These are phyloP conservation scores for Ogataea haglerorum DNA, from an alignment of 805 yeast species.

Conservation along the genomic window DNA sequence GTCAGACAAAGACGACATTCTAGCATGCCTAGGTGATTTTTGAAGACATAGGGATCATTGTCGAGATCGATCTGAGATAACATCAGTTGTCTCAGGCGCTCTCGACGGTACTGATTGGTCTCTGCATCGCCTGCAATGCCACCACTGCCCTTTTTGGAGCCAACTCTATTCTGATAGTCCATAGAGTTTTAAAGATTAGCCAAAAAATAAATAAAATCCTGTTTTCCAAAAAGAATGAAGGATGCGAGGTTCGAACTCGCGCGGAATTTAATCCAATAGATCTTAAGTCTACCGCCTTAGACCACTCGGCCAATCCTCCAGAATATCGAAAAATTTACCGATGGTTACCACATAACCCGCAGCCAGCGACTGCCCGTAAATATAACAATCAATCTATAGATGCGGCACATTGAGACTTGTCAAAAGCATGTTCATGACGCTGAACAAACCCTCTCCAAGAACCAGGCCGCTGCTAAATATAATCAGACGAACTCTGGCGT, in stretches of 20 bases:
- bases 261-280: slow-evolving; percentile 35
- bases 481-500: slow-evolving; percentile 67
- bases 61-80: slow-evolving; percentile 48
- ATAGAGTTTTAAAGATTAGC: slow-evolving; percentile 34
- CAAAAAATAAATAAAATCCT: background rate
- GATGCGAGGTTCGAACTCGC: slow-evolving; percentile 39
- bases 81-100: slow-evolving; percentile 63
- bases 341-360: background rate
- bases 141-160: slow-evolving; percentile 88
- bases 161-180: slow-evolving; percentile 89
- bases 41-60: slow-evolving; percentile 79
- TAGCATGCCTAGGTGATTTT: slow-evolving; percentile 76
- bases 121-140: slow-evolving; percentile 78
- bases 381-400: slow-evolving; percentile 26
- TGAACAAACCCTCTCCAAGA: slow-evolving; percentile 88
- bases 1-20: slow-evolving; percentile 87
- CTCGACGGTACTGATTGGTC: slow-evolving; percentile 63
- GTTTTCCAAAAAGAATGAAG: slow-evolving; percentile 23
- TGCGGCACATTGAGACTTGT: slow-evolving; percentile 69
- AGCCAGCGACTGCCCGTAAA: background rate
- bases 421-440: slow-evolving; percentile 75
- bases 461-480: slow-evolving; percentile 90
- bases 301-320: slow-evolving; percentile 39
- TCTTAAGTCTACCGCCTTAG: slow-evolving; percentile 38
- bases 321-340: slow-evolving; percentile 2